Evolutionary conservation across 208 protist genomes (phyloP).

Genomic region (Wallacemonas sp.): DNA sequence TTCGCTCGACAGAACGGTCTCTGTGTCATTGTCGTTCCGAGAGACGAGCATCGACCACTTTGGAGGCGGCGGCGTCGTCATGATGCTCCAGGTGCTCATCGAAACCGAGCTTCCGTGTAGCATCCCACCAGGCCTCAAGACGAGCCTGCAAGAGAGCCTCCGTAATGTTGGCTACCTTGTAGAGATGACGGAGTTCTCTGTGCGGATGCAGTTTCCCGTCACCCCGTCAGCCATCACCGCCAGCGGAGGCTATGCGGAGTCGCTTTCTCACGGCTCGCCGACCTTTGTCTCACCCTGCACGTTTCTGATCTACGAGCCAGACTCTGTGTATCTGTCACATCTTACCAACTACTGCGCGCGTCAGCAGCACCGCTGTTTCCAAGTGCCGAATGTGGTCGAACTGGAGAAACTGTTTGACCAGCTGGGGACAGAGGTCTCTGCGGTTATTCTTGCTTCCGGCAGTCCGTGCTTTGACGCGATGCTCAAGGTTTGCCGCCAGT

Average conservation of each 20-base stretch:
- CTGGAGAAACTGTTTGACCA: slow-evolving; percentile 19
- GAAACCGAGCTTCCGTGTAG: background rate
- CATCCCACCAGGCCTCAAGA: background rate
- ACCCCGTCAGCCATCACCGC: slow-evolving; percentile 6
- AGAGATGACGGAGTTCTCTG: background rate
- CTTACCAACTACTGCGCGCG: slow-evolving; percentile 17
- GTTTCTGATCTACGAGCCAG: slow-evolving; percentile 35
- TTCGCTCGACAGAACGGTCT: background rate
- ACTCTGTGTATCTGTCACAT: slow-evolving; percentile 24
- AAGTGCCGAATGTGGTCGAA: slow-evolving; percentile 3
- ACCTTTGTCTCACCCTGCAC: slow-evolving; percentile 12
- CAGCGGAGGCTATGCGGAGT: background rate
- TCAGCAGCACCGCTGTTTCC: slow-evolving; percentile 18
- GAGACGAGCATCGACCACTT: background rate
- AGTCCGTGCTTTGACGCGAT: slow-evolving; percentile 15
- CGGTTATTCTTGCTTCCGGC: slow-evolving; percentile 18
- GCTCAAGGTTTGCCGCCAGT: slow-evolving; percentile 7
- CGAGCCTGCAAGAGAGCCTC: background rate
- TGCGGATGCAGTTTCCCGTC: slow-evolving; percentile 17
- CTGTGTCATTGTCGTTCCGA: background rate
- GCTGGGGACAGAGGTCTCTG: slow-evolving; percentile 16
- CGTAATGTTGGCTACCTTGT: slow-evolving; percentile 17
- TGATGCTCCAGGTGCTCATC: background rate
- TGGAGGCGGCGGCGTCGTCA: background rate
- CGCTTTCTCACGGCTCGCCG: background rate